Percentiles rank a stretch among this genome's conserved stretches.
Conservation (phyloP, 352 stramenopile genomes). For the Globisporangium middletonii region DNA sequence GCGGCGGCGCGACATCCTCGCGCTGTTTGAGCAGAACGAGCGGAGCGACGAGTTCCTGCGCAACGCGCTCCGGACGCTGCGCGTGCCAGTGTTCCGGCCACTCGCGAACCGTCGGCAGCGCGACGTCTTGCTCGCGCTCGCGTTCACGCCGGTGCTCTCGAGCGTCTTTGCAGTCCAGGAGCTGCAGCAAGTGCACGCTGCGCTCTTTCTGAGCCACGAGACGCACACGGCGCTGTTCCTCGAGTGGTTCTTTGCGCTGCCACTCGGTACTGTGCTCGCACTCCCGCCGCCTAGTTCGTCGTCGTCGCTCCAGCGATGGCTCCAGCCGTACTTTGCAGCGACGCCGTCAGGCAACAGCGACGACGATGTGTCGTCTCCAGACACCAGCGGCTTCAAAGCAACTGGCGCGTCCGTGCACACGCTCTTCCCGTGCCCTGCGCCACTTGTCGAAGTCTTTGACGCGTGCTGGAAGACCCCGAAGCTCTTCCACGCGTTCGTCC, state of each 20-base stretch:
- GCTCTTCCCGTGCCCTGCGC: slow-evolving; percentile 28
- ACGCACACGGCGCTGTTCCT: slow-evolving; percentile 59
- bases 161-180: slow-evolving; percentile 79
- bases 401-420: slow-evolving; percentile 24
- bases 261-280: slow-evolving; percentile 45
- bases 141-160: slow-evolving; percentile 64
- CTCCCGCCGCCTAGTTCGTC: slow-evolving; percentile 58
- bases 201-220: slow-evolving; percentile 48
- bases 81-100: slow-evolving; percentile 46
- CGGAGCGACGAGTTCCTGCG: slow-evolving; percentile 54
- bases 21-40: slow-evolving; percentile 55
- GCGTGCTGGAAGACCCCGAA: slow-evolving; percentile 54
- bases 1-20: slow-evolving; percentile 50
- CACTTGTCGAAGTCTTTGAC: slow-evolving; percentile 43
- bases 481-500: slow-evolving; percentile 67
- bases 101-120: slow-evolving; percentile 25
- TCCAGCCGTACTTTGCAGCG: slow-evolving; percentile 51
- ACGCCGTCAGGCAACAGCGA: slow-evolving; percentile 19
- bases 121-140: slow-evolving; percentile 48
- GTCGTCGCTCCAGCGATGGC: slow-evolving; percentile 73
- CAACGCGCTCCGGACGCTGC: slow-evolving; percentile 33
- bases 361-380: slow-evolving; percentile 11
- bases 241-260: slow-evolving; percentile 80
- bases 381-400: slow-evolving; percentile 15
- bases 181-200: slow-evolving; percentile 50